Percentiles rank a stretch among this genome's conserved stretches.
These are phyloP conservation scores for Colletotrichum caudatum DNA, from an alignment of 2,329 filamentous ascomycete species.

Conservation along the genomic window DNA sequence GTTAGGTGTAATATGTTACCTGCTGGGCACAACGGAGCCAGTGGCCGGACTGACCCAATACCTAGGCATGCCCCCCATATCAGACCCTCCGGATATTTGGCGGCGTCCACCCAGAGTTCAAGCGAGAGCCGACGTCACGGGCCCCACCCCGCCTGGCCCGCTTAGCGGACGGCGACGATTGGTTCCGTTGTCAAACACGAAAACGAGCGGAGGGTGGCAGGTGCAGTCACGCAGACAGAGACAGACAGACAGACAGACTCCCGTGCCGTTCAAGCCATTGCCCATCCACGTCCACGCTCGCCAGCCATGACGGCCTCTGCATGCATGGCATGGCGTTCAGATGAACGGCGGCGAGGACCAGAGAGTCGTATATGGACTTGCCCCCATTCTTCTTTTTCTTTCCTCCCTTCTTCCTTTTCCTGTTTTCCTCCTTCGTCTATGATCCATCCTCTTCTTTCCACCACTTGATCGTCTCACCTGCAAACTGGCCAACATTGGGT, in stretches of 20 bases:
- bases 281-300: constrained; percentile 6
- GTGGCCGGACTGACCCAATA: not conserved
- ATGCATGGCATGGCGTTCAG: constrained; percentile 10
- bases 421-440: too few relatives aligned
- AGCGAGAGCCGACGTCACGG: constrained; percentile 29
- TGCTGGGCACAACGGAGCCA: not conserved
- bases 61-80: not conserved
- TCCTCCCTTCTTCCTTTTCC: not conserved
- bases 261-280: constrained; percentile 13
- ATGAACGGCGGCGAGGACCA: not conserved
- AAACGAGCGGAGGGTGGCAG: constrained; percentile 30
- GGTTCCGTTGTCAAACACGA: constrained; percentile 24
- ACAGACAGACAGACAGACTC: not conserved
- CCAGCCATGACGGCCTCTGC: constrained; percentile 9
- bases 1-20: too few relatives aligned
- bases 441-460: not conserved
- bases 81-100: constrained; percentile 23
- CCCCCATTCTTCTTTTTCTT: not conserved
- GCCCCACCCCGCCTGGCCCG: constrained; percentile 1
- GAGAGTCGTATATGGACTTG: not conserved
- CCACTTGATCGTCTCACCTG: not conserved
- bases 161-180: constrained; percentile 14
- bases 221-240: constrained; percentile 18
- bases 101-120: constrained; percentile 38
- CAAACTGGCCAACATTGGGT: not conserved